Percentiles rank a stretch among this genome's conserved stretches.
Conservation (phyloP, 768 basidiomycete species). For the Pluteus cervinus region DNA sequence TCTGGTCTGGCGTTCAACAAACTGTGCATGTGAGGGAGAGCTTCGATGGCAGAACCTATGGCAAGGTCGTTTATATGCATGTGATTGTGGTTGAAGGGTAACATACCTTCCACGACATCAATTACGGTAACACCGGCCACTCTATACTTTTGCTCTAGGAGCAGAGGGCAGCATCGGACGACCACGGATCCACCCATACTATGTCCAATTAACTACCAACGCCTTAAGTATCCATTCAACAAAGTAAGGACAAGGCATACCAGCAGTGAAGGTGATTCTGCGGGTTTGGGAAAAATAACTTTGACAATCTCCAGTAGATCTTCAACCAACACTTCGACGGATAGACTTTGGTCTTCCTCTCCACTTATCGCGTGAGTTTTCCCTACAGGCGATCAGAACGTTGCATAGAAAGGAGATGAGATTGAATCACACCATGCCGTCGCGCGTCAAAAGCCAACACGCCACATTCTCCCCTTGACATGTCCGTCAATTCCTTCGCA, state of each 20-base stretch:
- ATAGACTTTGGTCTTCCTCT: constrained; percentile 49
- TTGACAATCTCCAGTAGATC: constrained; percentile 73
- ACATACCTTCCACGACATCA: constrained; percentile 85
- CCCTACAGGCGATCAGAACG: too few relatives aligned
- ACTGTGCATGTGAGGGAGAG: constrained; percentile 87
- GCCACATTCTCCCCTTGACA: constrained; percentile 68
- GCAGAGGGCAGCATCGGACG: constrained; percentile 57
- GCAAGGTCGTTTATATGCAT: neutral
- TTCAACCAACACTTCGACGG: constrained; percentile 60
- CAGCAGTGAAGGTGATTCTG: constrained; percentile 62
- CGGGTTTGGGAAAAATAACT: constrained; percentile 62
- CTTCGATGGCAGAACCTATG: constrained; percentile 86
- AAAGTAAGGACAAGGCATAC: constrained; percentile 33
- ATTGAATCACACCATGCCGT: constrained; percentile 65
- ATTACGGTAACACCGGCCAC: constrained; percentile 76
- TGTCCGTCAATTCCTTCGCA: constrained; percentile 66
- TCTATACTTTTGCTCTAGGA: constrained; percentile 64
- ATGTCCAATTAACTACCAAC: constrained; percentile 76
- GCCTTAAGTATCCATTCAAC: constrained; percentile 3
- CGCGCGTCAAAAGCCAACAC: constrained; percentile 79
- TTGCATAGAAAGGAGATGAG: too few relatives aligned
- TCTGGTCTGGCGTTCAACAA: constrained; percentile 82
- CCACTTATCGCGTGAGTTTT: constrained; percentile 3
- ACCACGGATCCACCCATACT: constrained; percentile 96
- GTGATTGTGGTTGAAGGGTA: constrained; percentile 2